These are phyloP conservation scores for Zoysia pacifica DNA, from an alignment of 176 grass and related monocot species.

Conservation along the genomic window DNA sequence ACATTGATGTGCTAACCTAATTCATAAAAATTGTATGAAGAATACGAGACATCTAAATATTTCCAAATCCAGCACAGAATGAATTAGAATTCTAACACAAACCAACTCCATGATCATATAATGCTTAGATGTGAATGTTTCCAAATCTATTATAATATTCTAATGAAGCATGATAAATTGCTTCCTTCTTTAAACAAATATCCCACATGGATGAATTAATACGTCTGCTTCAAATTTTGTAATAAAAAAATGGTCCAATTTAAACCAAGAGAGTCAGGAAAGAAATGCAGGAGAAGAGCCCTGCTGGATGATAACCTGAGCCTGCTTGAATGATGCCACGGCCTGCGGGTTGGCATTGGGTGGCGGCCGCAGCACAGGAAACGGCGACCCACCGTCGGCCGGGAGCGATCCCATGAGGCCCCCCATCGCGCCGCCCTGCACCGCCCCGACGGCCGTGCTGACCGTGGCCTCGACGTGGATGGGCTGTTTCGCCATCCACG, in stretches of 20 bases:
- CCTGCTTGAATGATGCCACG: slow-evolving; percentile 66
- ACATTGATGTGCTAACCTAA: not conserved
- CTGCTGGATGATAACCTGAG: slow-evolving; percentile 54
- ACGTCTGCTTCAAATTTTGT: not conserved
- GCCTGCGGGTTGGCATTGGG: slow-evolving; percentile 57
- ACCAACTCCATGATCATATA: not conserved
- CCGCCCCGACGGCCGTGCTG: slow-evolving; percentile 53
- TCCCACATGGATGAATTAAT: not conserved
- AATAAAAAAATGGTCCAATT: slow-evolving; percentile 11
- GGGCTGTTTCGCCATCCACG: slow-evolving; percentile 78
- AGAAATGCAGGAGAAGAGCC: not conserved
- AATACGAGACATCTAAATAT: not conserved
- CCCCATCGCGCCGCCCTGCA: slow-evolving; percentile 64
- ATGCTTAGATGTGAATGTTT: not conserved
- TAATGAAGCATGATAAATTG: not conserved
- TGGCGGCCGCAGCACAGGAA: slow-evolving; percentile 44
- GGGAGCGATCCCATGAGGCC: slow-evolving; percentile 65
- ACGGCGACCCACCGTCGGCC: slow-evolving; percentile 48
- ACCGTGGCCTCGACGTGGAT: slow-evolving; percentile 66
- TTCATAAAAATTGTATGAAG: not conserved
- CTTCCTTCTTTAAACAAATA: not conserved
- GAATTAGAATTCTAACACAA: not conserved
- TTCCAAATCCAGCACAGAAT: not conserved
- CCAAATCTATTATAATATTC: no score
- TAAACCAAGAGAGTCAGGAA: not conserved